Evolutionary conservation across 164 flowering plant species (phyloP), one percentile per base, ranked within the genome.

Genomic region (Magnolia sinica): DNA sequence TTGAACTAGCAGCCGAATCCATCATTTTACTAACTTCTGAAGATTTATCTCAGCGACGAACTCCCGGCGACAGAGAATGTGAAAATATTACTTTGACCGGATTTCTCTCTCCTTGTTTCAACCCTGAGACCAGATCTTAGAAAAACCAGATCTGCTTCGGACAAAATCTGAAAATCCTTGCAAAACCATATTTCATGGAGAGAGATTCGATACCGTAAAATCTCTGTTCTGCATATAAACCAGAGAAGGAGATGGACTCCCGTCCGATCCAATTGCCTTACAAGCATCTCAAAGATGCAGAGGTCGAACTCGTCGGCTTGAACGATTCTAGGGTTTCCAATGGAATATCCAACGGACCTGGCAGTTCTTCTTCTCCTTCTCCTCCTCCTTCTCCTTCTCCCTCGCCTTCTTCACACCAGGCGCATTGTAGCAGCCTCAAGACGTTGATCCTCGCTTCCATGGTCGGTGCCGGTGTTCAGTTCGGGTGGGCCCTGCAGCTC

Each of bases 401-500:
- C n/a, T 1, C 68, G 20, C 73, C 75, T 18, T 37, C 45, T 37
- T 72, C 71, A 50, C 8, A 20, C 1, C 71, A 69, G 51, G 66
- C 77, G 49, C 80, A 78, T 24, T 71, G 79, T 19, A 37, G 77
- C 52, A 82, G 87, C 75, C 72, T 88, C 79, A 74, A 66, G 72
- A 88, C 81, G 31, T 86, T 96, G 85, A 76, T 96, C 75, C 89
- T 96, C 14, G 87, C 94, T 79, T 94, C 94, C 78, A 96, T 89
- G 83, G 86, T 94, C 64, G 97, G 98, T 23, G 98, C 97, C 64
- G 99, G 99, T 2, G 98, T 96, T 64, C 98, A 96, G 73, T 94
- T 96, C 74, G 98, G 99, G 37, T 96, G 98, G 99, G 98, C 99
- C 6, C 81, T 94, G 78, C 98, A 94, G 82, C 94, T 96, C 16